Conservation (phyloP, 1,284 basidiomycete species). For the Ceratobasidium sp. region DNA sequence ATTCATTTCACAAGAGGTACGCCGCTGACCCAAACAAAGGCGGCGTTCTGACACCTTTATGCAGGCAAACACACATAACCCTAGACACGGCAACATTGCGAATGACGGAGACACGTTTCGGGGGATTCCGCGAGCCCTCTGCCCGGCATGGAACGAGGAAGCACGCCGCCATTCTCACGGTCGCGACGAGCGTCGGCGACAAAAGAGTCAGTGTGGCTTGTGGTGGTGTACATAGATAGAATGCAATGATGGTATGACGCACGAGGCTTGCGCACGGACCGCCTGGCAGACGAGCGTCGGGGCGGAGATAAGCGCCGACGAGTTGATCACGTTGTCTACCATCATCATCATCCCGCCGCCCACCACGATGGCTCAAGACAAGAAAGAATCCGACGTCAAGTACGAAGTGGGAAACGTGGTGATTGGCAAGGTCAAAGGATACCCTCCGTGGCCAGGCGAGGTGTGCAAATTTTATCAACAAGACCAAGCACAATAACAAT, state of each 20-base stretch:
- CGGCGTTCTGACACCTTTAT: too few relatives aligned
- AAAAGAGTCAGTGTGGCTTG: neutral
- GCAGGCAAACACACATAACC: too few relatives aligned
- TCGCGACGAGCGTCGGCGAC: constrained; percentile 10
- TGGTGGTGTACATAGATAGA: constrained; percentile 17
- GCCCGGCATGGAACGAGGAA: too few relatives aligned
- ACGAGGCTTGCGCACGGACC: constrained; percentile 33
- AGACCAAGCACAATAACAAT: constrained; percentile 42
- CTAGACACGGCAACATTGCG: too few relatives aligned
- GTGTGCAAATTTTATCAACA: constrained; percentile 58
- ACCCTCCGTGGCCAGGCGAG: constrained; percentile 90
- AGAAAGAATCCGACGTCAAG: constrained; percentile 46
- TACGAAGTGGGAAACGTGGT: constrained; percentile 80
- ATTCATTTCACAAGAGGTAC: too few relatives aligned
- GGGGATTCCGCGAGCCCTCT: too few relatives aligned
- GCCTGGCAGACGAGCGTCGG: neutral
- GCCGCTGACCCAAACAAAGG: too few relatives aligned
- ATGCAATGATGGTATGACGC: neutral
- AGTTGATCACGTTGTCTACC: constrained; percentile 32
- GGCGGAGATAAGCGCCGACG: constrained; percentile 36
- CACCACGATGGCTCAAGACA: constrained; percentile 23
- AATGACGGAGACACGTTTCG: too few relatives aligned
- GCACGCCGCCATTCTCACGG: constrained; percentile 31
- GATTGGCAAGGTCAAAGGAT: constrained; percentile 91
- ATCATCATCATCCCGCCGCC: constrained; percentile 7